Conservation (phyloP, 176 grass and related monocot genomes). For the Triticum urartu region DNA sequence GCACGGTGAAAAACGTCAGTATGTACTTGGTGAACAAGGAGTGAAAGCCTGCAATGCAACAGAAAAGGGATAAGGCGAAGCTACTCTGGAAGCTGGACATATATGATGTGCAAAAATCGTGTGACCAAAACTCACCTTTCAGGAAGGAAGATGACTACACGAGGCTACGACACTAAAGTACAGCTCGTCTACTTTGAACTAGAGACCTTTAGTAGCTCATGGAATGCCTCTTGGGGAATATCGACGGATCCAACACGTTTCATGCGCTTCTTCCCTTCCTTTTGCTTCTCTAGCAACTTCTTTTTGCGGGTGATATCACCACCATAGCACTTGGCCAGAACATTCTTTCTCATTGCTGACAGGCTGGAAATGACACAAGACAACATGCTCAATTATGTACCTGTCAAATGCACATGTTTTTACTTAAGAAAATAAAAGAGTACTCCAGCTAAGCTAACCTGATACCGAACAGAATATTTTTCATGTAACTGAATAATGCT, state of each 20-base stretch:
- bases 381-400: background rate
- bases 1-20: too few species aligned
- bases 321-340: conserved; percentile 98
- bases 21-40: too few species aligned
- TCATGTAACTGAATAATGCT: background rate
- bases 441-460: background rate
- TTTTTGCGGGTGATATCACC: conserved; percentile 93
- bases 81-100: too few species aligned
- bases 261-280: conserved; percentile 99
- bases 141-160: background rate
- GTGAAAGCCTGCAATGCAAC: too few species aligned
- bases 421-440: background rate
- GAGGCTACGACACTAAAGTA: background rate
- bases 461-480: background rate
- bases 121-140: conserved; percentile 19
- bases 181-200: conserved; percentile 51
- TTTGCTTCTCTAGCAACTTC: conserved; percentile 97
- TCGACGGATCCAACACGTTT: conserved; percentile 98
- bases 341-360: conserved; percentile 98
- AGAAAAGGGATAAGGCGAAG: too few species aligned
- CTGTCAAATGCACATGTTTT: background rate
- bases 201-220: conserved; percentile 81
- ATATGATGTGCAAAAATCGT: too few species aligned
- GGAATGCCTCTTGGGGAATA: conserved; percentile 95
- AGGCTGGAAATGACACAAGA: conserved; percentile 53